Base-by-base conservation (phyloP, 768 basidiomycete species). In the Lyophyllum decastes region DNA sequence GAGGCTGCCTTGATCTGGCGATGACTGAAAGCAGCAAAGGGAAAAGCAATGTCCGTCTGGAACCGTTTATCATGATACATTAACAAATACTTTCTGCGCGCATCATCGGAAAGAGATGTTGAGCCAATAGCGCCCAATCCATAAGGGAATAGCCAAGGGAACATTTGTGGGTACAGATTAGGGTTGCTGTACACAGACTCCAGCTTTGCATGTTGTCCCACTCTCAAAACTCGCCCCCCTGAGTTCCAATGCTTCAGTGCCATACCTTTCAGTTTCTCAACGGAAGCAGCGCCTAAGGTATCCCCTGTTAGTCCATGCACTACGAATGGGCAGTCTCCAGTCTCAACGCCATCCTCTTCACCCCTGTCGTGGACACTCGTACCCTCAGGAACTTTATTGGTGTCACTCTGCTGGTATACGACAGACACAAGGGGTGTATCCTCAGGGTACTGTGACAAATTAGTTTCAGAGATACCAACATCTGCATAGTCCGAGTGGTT, bases 241-340 rank as follows among this genome's bases (percentile, higher is more conserved):
- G 30, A 5, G 30, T 10, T 4, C 30, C 30, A 30, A 10, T 30
- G 30, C 10, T 30, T 10, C 30, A 74, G 27, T 0, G 74, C 76
- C 8, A 55, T 58, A 6, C 62, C 61, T 27, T 68, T 66, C 22
- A 66, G 48, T 3, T 52, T 52, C 4, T 60, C 46, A 0, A 64
- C 41, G 0, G 66, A 35, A 46, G 72, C 64, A 5, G 61, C 61
- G 2, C 55, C 30, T 10, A 70, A 58, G 7, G 70, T 58, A 7
- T 66, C 60, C 0, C 66, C 73, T 34, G 66, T 66, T 0, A 80
- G n/a, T 0, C 72, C 73, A 67, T 78, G 73, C 3, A 78, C 76
- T 12, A 66, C 64, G 57, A 78, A 77, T 0, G 75, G 65, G 60
- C 76, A 78, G 2, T 58, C 46, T 0, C 76, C 77, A 9, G 61